These are phyloP conservation scores for Suhomyces tanzawaensis DNA, from an alignment of 805 yeast genomes.

Conservation along the genomic window DNA sequence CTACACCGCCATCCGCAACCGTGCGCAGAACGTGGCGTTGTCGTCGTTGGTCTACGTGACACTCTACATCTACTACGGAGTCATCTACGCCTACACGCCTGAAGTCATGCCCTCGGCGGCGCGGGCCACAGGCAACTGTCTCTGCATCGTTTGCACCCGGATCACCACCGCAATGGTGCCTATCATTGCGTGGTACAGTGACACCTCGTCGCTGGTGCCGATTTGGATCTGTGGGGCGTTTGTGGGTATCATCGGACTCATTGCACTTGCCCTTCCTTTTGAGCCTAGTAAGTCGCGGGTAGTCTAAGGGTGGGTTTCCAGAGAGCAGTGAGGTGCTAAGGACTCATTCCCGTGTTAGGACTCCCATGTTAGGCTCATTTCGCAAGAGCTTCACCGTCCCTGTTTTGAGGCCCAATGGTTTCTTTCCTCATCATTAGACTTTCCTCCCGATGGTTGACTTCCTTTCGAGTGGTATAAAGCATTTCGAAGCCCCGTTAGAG, in stretches of 20 bases:
- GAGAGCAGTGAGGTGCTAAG: too few relatives aligned
- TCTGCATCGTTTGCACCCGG: slow-evolving; percentile 30
- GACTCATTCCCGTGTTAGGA: too few relatives aligned
- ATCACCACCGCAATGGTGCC: slow-evolving; percentile 32
- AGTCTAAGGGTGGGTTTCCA: too few relatives aligned
- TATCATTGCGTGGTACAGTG: slow-evolving; percentile 31
- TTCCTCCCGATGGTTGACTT: too few relatives aligned
- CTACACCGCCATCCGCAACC: slow-evolving; percentile 17
- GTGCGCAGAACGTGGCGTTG: slow-evolving; percentile 18
- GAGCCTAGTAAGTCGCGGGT: slow-evolving; percentile 33
- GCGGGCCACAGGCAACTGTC: slow-evolving; percentile 36
- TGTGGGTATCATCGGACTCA: slow-evolving; percentile 29
- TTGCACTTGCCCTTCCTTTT: slow-evolving; percentile 33
- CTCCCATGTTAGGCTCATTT: too few relatives aligned
- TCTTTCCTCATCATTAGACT: too few relatives aligned
- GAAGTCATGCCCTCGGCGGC: slow-evolving; percentile 36
- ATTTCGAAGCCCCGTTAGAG: too few relatives aligned
- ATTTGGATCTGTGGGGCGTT: slow-evolving; percentile 38
- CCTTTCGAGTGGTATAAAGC: too few relatives aligned
- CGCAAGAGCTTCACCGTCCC: too few relatives aligned
- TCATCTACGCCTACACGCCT: slow-evolving; percentile 34
- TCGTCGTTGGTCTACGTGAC: slow-evolving; percentile 17
- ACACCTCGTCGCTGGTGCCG: slow-evolving; percentile 28
- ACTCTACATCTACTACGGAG: slow-evolving; percentile 25
- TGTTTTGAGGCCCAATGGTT: too few relatives aligned